phyloP scores from a whole-genome alignment of 2,329 filamentous ascomycete species.

The Fusarium metavorans region DNA sequence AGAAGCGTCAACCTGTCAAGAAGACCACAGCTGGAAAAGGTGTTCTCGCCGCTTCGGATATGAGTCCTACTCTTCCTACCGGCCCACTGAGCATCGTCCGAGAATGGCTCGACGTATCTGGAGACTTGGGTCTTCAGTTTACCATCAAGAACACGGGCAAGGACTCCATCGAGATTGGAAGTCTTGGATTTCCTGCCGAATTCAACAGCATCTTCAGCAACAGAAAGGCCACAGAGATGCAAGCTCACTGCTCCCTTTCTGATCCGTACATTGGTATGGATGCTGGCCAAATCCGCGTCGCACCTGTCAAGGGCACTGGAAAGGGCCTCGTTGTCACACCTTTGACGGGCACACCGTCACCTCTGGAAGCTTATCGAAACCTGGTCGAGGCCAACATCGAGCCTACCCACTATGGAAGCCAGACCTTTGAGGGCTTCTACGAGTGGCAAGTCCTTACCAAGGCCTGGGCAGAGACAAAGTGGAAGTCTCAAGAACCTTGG shows the following conservation, averaged over 20 bases:
- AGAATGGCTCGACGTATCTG: conserved; percentile 61
- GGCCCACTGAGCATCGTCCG: conserved; percentile 61
- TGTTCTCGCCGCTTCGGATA: conserved; percentile 53
- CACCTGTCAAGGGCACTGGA: conserved; percentile 64
- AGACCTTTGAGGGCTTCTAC: conserved; percentile 71
- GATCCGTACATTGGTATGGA: conserved; percentile 72
- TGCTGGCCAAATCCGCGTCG: conserved; percentile 67
- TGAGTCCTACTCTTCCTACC: conserved; percentile 56
- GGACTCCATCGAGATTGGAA: conserved; percentile 63
- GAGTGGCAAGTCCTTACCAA: conserved; percentile 68
- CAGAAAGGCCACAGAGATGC: conserved; percentile 60
- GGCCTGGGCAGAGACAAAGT: conserved; percentile 68
- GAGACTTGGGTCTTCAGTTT: conserved; percentile 64
- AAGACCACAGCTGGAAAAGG: conserved; percentile 11
- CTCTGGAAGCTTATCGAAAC: conserved; percentile 67
- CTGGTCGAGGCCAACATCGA: conserved; percentile 58
- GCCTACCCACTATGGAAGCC: conserved; percentile 59
- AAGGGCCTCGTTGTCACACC: conserved; percentile 67
- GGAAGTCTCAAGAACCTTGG: conserved; percentile 64
- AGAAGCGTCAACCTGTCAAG: conserved; percentile 49
- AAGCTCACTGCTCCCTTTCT: conserved; percentile 63
- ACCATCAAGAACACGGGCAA: conserved; percentile 60
- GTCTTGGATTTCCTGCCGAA: conserved; percentile 68
- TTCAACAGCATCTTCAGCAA: conserved; percentile 73
- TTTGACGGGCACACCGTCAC: conserved; percentile 55